Evolutionary conservation across 140 eudicot species (phyloP), one percentile per base, ranked within the genome.

Genomic region (Ambrosia hybrid): DNA sequence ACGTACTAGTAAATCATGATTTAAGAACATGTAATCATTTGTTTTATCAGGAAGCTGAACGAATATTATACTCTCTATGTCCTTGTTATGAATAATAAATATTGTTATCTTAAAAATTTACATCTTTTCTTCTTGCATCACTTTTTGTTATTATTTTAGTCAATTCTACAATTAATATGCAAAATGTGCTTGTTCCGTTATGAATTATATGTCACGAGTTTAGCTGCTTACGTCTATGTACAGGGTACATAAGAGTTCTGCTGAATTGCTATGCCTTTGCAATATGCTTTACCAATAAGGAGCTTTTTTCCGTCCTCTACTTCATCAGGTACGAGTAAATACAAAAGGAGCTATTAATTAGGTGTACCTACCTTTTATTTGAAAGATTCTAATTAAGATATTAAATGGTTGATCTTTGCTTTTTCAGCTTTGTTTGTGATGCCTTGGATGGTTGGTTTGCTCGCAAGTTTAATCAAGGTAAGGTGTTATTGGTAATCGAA

Each of bases 391-490:
- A 58, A 51, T 41, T 68, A 70, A 26, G 26, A 9, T 48, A 55
- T 52, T 72, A 58, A 63, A 17, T 79, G 75, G 14, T 65, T n/a
- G 33, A 13, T 58, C 41, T 6, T 30, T 66, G 39, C 16, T 39
- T 34, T 77, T 30, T 57, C 88, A 92, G 98, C 92, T 92, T 92
- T 81, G 98, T 89, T 60, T 89, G 95, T 70, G 98, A 92, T 80
- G 98, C 95, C 14, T 79, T 92, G 87, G 98, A 92, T 77, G 98
- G 98, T 68, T 89, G 92, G 92, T 92, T 92, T 82, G 98, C 98
- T 57, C 98, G 98, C 64, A 92, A 89, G 64, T 84, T 89, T 73
- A 87, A 89, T 76, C 98, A 92, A 87, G 98, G 98, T 92, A 81
- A 33, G 84, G 38, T 17, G 36, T 65, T 34, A 58, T 69, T 36